Conservation (phyloP, 306 rosid genomes). For the Purshia tridentata region DNA sequence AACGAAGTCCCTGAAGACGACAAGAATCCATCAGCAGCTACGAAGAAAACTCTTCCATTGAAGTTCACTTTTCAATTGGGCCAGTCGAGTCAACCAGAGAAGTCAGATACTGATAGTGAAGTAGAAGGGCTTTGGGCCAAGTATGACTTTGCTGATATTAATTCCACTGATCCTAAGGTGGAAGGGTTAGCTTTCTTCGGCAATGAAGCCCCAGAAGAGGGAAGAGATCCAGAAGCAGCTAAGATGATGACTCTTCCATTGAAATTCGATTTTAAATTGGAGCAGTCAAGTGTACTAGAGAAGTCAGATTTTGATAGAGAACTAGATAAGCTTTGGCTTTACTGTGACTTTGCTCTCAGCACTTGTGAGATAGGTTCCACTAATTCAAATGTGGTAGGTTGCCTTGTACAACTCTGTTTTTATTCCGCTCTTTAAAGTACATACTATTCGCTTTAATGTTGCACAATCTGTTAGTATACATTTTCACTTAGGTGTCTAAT, state of each 20-base stretch:
- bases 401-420: background rate
- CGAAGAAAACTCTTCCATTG: no score
- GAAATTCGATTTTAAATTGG: background rate
- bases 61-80: no score
- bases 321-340: slow-evolving; percentile 35
- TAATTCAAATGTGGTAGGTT: slow-evolving; percentile 16
- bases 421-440: background rate
- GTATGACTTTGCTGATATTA: no score
- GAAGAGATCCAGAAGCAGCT: background rate
- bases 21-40: no score
- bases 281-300: slow-evolving; percentile 7
- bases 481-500: background rate
- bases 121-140: no score
- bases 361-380: slow-evolving; percentile 11
- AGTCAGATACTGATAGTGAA: no score
- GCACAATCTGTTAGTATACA: background rate
- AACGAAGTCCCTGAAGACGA: no score
- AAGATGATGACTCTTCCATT: slow-evolving; percentile 8
- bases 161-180: no score
- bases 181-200: slow-evolving; percentile 6
- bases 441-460: background rate
- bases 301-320: slow-evolving; percentile 21
- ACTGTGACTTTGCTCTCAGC: slow-evolving; percentile 23
- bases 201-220: background rate
- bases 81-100: no score